Evolutionary conservation across 2,329 filamentous ascomycete species (phyloP).

Genomic region (Hortaea sp.): DNA sequence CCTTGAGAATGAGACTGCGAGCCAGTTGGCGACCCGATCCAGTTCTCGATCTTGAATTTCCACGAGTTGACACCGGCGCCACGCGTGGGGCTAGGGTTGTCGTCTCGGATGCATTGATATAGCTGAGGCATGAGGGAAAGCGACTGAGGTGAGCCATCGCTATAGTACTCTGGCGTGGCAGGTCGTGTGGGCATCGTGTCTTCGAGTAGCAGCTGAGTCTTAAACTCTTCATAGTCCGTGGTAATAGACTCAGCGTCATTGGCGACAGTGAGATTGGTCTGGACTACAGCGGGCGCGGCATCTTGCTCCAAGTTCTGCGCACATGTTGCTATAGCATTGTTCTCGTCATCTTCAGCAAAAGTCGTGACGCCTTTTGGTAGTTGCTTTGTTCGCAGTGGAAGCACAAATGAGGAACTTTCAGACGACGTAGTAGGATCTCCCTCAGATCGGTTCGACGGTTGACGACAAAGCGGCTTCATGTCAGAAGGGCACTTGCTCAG

Average conservation of each 20-base stretch:
- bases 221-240: conserved; percentile 13
- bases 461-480: background rate
- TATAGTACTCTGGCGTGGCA: background rate
- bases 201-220: conserved; percentile 9
- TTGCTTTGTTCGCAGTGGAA: background rate
- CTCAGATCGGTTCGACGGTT: background rate
- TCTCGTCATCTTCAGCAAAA: background rate
- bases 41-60: conserved; percentile 5
- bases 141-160: background rate
- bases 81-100: too few relatives aligned
- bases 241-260: conserved; percentile 1
- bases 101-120: too few relatives aligned
- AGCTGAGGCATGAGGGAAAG: background rate
- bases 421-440: background rate
- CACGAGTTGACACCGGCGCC: conserved; percentile 8
- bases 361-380: background rate
- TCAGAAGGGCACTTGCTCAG: background rate
- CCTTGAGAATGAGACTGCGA: background rate
- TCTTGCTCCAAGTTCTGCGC: background rate
- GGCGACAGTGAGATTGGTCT: background rate
- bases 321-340: background rate
- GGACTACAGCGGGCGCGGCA: background rate
- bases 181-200: background rate
- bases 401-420: background rate
- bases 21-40: background rate